phyloP scores from a whole-genome alignment of 768 basidiomycete genomes.

The Nidularia pulvinata region DNA sequence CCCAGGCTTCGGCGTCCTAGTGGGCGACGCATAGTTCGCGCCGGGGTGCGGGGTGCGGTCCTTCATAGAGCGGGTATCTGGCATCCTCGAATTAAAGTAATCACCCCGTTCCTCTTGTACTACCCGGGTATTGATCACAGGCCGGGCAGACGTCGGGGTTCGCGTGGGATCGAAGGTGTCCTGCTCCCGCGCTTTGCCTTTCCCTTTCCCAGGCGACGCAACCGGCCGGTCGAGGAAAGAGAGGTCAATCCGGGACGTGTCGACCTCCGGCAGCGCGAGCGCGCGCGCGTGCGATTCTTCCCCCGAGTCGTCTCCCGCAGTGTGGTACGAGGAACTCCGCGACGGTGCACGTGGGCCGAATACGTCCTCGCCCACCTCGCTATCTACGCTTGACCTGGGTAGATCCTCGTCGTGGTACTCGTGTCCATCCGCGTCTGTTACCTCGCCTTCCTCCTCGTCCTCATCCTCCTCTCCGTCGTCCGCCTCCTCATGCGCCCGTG shows the following conservation, averaged over 20 bases:
- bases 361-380: slow-evolving; percentile 11
- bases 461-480: slow-evolving; percentile 15
- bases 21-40: slow-evolving; percentile 5
- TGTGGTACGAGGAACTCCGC: slow-evolving; percentile 19
- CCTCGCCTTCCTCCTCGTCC: slow-evolving; percentile 23
- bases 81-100: background rate
- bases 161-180: background rate
- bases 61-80: background rate
- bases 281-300: background rate
- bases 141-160: background rate
- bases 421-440: slow-evolving; percentile 22
- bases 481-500: slow-evolving; percentile 27
- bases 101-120: background rate
- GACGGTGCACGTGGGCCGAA: slow-evolving; percentile 4
- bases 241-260: slow-evolving; percentile 27
- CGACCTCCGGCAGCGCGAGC: slow-evolving; percentile 20
- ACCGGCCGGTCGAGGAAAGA: slow-evolving; percentile 21
- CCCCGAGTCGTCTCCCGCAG: slow-evolving; percentile 3
- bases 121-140: background rate
- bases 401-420: slow-evolving; percentile 23
- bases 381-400: slow-evolving; percentile 15
- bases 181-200: background rate
- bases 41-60: background rate
- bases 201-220: slow-evolving; percentile 19
- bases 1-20: slow-evolving; percentile 15